Base-by-base conservation (phyloP, 371 early-diverging fungal species). In the Rhizopus sp. region DNA sequence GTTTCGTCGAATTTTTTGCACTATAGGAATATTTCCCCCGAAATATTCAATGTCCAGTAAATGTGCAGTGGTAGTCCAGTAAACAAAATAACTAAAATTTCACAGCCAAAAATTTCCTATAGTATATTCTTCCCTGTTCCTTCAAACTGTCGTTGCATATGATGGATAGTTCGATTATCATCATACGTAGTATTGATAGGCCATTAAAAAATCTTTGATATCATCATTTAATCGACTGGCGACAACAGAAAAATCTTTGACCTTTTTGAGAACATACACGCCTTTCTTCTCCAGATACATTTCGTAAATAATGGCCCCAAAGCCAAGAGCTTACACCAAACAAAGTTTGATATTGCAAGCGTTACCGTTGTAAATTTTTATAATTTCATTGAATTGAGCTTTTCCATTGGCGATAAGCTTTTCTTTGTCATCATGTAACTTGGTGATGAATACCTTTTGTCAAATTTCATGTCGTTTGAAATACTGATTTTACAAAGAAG, bases 391-490 rank as follows among this genome's bases (percentile, higher is more conserved):
- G 4, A 45, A 6, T 9, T 45, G 46, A 0, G 4, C 5, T 8
- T 45, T 45, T 45, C 46, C 46, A 45, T 5, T 45, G 4, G 42
- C 2, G 42, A 42, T 42, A 42, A 3, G 42, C n/a, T 42, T 42
- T 42, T 42, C 3, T n/a, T 42, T 42, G 42, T 42, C 42, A n/a
- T 42, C 1, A 42, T 42, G n/a, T 12, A 42, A n/a, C n/a, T 42
- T 42, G n/a, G 15, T n/a, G 7, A 42, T 15, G n/a, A 8, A 42
- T 16, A 15, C 3, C 12, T 42, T 38, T 38, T 42, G 12, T 15
- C 42, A 42, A 42, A 42, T 16, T 42, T 15, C 7, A 16, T n/a
- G n/a, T 42, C 3, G 42, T 42, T 42, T n/a, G n/a, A 6, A 37
- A 2, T 37, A 37, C 37, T 37, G n/a, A n/a, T n/a, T n/a, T n/a